Base-by-base conservation (phyloP, 805 yeast species). In the Ogataea degrootiae region DNA sequence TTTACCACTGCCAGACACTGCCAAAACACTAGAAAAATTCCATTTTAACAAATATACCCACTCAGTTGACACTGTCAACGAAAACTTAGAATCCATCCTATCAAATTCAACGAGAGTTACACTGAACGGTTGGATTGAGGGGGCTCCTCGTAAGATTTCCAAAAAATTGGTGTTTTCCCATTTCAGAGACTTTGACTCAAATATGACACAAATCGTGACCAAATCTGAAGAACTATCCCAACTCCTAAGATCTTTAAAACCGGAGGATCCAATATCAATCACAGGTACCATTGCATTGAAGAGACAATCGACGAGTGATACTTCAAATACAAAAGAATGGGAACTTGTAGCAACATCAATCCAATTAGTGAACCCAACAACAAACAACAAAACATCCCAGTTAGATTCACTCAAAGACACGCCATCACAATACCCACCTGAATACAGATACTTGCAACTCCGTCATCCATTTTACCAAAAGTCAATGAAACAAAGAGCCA, bases 41-140 rank as follows among this genome's bases (percentile, higher is more conserved):
- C 54, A 54, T 19, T 67, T 67, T 38, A 44, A 44, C 9, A 59
- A 57, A 31, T 58, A 53, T 42, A 61, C 67, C 1, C 65, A 63
- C 44, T 57, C 67, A 2, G 51, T 66, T 19, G 34, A 46, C 2
- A 45, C 52, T 31, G 53, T 66, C 14, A 46, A 58, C 19, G 12
- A 33, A 2, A 23, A 45, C 3, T 31, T 51, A 16, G 41, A 41
- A 2, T 16, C 38, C 4, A 37, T 53, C 12, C 17, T 59, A 7
- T 45, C 50, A 12, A 21, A 53, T 11, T 55, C 63, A 14, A 8
- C 37, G 9, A 33, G 6, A 22, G 76, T 85, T 2, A 71, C 75
- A 0, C 54, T 92, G 7, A 80, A 87, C 52, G 98, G 99, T 0
- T 94, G 97, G 89, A 76, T 92, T 16, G 81, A 88, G 58, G 72